Evolutionary conservation across 2,329 filamentous ascomycete genomes (phyloP), one percentile per base, ranked within the genome.

Genomic region (Lithohypha guttulata): DNA sequence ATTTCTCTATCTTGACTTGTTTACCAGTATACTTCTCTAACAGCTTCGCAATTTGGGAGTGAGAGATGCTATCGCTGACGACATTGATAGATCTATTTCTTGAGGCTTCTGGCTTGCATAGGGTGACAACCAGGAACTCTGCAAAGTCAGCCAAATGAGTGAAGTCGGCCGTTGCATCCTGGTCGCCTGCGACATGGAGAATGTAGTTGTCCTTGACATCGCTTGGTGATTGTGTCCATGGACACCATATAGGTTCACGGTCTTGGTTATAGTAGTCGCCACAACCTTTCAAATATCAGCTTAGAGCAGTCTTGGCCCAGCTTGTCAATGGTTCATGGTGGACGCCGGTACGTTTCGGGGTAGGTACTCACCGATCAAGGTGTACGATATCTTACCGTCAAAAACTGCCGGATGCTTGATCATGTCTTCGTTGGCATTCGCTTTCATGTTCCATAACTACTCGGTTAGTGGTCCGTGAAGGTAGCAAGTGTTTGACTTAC

Each of bases 181-280:
- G 42, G 15, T 51, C 39, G 7, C 53, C 52, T 13, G 58, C 43
- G 8, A 52, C 41, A 25, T 52, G 49, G 14, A 57, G 14, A 0
- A 29, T 48, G 39, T 55, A 55, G 3, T 46, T 41, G 1, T 46
- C n/a, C 4, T 42, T 37, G n/a, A 5, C 11, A n/a, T 25, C 22
- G 7, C n/a, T 25, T 15, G 46, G 38, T 3, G 30, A 36, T 8
- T 53, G 47, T 1, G 47, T 51, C 53, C 54, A 54, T 2, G 51
- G 53, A 36, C 51, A 58, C 47, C 49, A 54, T 4, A 46, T 42
- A 2, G 41, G 37, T 32, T 59, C 53, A n/a, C 50, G 48, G 15
- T 45, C 36, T 42, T 54, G 50, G 43, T 58, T 51, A 40, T 55
- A 56, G 33, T 55, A 54, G 21, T 57, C 52, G 14, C 55, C 54